Conservation (phyloP, 1,284 basidiomycete genomes). For the Ganoderma sinense region DNA sequence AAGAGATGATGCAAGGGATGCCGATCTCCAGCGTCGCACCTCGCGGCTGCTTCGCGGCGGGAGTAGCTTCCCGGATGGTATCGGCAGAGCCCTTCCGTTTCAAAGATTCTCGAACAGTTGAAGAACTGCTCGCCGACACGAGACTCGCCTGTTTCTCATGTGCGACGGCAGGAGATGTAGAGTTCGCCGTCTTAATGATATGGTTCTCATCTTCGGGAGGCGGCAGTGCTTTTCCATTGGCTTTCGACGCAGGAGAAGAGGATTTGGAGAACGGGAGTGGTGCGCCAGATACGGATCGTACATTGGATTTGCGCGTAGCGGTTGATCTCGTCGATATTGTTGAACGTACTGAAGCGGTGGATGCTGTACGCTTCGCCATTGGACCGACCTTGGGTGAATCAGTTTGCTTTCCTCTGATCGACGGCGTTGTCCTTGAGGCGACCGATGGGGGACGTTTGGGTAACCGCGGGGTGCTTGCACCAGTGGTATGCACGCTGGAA, state of each 20-base stretch:
- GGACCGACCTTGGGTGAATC: constrained; percentile 34
- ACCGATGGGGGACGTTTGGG: constrained; percentile 35
- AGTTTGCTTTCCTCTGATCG: constrained; percentile 32
- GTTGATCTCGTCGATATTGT: constrained; percentile 43
- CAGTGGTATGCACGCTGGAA: constrained; percentile 45
- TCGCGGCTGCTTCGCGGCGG: constrained; percentile 41
- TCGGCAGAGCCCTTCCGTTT: constrained; percentile 47
- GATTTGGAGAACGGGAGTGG: constrained; percentile 17
- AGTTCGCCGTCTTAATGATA: constrained; percentile 33
- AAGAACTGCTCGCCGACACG: constrained; percentile 37
- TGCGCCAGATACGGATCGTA: constrained; percentile 24
- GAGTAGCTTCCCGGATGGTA: constrained; percentile 43
- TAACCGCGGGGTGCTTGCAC: constrained; percentile 34
- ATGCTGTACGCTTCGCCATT: constrained; percentile 37
- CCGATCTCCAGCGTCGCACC: constrained; percentile 87
- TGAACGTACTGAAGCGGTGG: constrained; percentile 42
- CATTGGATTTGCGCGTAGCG: constrained; percentile 35
- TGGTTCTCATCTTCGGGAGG: constrained; percentile 14
- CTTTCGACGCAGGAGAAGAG: constrained; percentile 16
- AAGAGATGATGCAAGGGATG: constrained; percentile 91
- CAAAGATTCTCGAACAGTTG: constrained; percentile 39
- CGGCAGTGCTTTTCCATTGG: constrained; percentile 22
- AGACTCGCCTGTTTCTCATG: constrained; percentile 43
- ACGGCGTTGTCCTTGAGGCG: constrained; percentile 35
- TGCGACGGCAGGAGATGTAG: constrained; percentile 28